Evolutionary conservation across 345 rosid genomes (phyloP).

Genomic region (Iberis pinnata): DNA sequence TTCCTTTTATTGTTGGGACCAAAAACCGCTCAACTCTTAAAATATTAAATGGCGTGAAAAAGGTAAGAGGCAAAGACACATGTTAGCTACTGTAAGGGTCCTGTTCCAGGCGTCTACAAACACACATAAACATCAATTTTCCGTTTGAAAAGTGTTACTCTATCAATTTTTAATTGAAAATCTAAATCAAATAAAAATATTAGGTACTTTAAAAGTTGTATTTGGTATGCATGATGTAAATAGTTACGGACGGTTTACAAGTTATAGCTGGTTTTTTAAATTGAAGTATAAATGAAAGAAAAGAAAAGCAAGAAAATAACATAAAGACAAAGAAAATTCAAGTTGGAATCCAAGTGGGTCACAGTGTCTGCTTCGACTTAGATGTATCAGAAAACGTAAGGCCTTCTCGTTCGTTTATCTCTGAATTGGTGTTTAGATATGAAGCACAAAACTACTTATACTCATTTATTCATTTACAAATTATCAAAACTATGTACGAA

Average conservation of each 20-base stretch:
- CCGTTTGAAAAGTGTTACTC: neutral
- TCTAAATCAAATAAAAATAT: too few relatives aligned
- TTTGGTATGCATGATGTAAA: neutral
- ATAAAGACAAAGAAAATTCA: slow-evolving; percentile 24
- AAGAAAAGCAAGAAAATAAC: slow-evolving; percentile 12
- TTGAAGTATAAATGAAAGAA: neutral
- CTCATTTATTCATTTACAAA: neutral
- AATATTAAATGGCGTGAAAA: slow-evolving; percentile 13
- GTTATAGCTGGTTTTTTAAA: too few relatives aligned
- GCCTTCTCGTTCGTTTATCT: slow-evolving; percentile 19
- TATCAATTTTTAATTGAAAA: neutral
- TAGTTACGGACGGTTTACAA: too few relatives aligned
- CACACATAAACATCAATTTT: neutral
- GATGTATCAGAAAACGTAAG: slow-evolving; percentile 25
- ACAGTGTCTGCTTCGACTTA: slow-evolving; percentile 23
- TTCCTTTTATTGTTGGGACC: slow-evolving; percentile 31
- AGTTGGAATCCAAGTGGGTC: slow-evolving; percentile 37
- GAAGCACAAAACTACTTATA: neutral
- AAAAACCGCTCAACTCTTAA: slow-evolving; percentile 20
- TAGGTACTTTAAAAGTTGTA: neutral
- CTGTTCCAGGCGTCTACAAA: slow-evolving; percentile 25
- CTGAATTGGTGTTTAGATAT: neutral
- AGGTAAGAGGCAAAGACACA: slow-evolving; percentile 10
- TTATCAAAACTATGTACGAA: slow-evolving; percentile 9
- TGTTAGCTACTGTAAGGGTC: slow-evolving; percentile 26